Conservation (phyloP, 306 rosid genomes). For the Malus sieversii region DNA sequence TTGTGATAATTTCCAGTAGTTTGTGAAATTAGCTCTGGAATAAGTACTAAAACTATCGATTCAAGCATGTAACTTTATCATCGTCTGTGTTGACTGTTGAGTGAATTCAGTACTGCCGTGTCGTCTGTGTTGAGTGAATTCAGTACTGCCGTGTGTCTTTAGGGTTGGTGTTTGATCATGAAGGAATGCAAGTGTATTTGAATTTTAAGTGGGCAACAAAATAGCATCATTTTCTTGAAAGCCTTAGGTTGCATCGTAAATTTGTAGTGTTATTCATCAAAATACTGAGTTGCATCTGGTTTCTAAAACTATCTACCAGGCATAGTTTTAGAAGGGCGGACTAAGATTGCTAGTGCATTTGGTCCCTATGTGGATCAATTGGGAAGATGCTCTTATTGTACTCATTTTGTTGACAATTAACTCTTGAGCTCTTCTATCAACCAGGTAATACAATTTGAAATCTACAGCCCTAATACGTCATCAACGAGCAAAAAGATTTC, state of each 20-base stretch:
- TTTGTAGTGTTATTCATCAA: not conserved
- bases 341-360: not conserved
- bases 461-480: slow-evolving; percentile 56
- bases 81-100: not conserved
- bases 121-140: not conserved
- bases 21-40: not conserved
- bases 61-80: not conserved
- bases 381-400: slow-evolving; percentile 8
- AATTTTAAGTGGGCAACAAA: not conserved
- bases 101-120: not conserved
- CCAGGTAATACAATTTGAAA: slow-evolving; percentile 39
- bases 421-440: slow-evolving; percentile 11
- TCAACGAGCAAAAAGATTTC: slow-evolving; percentile 51
- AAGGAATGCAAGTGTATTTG: not conserved
- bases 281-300: not conserved
- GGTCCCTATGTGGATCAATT: not conserved
- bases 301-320: not conserved
- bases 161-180: not conserved
- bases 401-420: slow-evolving; percentile 21
- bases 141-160: not conserved
- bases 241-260: not conserved
- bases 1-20: not conserved
- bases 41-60: not conserved
- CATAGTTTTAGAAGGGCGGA: not conserved
- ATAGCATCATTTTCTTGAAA: not conserved